These are phyloP conservation scores for Lagenaria siceraria DNA, from an alignment of 306 rosid species.

Conservation along the genomic window DNA sequence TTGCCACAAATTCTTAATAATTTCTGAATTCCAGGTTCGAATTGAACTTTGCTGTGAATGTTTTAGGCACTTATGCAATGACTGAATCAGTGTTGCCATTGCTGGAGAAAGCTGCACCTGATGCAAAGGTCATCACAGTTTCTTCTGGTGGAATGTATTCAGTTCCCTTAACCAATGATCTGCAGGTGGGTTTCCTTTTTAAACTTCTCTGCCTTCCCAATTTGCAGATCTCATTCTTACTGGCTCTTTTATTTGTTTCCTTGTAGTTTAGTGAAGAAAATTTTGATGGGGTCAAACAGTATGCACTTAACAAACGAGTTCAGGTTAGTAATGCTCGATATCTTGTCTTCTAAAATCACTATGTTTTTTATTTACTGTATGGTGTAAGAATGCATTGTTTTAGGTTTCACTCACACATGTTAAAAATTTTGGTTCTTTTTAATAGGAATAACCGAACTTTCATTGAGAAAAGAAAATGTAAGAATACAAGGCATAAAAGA, in stretches of 20 bases:
- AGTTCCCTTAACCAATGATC: constrained; percentile 57
- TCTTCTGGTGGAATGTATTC: constrained; percentile 96
- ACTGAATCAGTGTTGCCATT: constrained; percentile 69
- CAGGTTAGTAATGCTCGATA: constrained; percentile 38
- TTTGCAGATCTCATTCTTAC: neutral
- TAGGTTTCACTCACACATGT: neutral
- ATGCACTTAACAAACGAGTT: constrained; percentile 76
- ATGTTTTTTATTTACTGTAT: neutral
- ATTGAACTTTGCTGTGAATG: constrained; percentile 73
- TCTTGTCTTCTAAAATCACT: neutral
- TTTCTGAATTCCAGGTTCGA: constrained; percentile 46
- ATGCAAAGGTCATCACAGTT: constrained; percentile 85
- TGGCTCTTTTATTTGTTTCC: constrained; percentile 9
- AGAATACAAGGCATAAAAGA: neutral
- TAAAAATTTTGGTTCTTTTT: neutral
- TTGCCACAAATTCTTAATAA: neutral
- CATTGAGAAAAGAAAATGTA: neutral
- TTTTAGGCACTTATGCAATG: constrained; percentile 56
- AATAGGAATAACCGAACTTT: neutral
- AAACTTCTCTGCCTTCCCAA: neutral
- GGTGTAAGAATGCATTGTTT: neutral
- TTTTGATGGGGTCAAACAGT: constrained; percentile 61
- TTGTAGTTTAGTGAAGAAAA: constrained; percentile 42
- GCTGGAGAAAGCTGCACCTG: constrained; percentile 84
- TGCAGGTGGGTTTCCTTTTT: constrained; percentile 39